phyloP scores from a whole-genome alignment of 164 flowering plant species.

The Sedum album region DNA sequence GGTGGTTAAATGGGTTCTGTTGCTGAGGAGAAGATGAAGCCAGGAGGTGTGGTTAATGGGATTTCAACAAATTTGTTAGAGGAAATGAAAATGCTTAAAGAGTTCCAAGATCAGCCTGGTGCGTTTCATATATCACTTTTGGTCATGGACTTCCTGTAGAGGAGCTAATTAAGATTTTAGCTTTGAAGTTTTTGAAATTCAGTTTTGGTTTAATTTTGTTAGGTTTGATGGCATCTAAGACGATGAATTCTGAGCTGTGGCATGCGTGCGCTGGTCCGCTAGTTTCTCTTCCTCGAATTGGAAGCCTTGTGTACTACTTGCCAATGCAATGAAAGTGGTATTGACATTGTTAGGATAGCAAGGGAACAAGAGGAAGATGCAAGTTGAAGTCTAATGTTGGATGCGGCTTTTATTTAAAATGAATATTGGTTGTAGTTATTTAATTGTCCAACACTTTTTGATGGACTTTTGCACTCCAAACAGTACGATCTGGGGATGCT shows the following conservation, averaged over 20 bases:
- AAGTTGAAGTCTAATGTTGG: too few species aligned
- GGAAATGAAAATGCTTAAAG: constrained; percentile 76
- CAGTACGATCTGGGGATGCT: too few species aligned
- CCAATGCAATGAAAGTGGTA: too few species aligned
- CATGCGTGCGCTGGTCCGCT: constrained; percentile 99
- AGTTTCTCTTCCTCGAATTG: constrained; percentile 80
- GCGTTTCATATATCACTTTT: constrained; percentile 11
- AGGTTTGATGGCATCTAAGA: constrained; percentile 47
- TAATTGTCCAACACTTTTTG: too few species aligned
- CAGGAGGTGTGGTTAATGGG: constrained; percentile 29
- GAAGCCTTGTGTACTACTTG: constrained; percentile 82
- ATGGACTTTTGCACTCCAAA: too few species aligned
- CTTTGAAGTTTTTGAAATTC: neutral
- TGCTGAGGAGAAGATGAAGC: constrained; percentile 45
- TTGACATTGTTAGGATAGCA: too few species aligned
- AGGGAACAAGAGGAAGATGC: too few species aligned
- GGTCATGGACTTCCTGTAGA: neutral
- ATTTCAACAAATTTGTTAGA: constrained; percentile 32
- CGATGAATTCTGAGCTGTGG: constrained; percentile 85
- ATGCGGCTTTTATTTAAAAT: too few species aligned
- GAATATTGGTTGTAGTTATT: too few species aligned
- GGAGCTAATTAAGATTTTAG: constrained; percentile 6
- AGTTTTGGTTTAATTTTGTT: neutral
- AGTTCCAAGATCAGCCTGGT: constrained; percentile 79
- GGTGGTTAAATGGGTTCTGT: constrained; percentile 30